Base-by-base conservation (phyloP, 2,329 filamentous ascomycete species). In the Cladosporium sp. region DNA sequence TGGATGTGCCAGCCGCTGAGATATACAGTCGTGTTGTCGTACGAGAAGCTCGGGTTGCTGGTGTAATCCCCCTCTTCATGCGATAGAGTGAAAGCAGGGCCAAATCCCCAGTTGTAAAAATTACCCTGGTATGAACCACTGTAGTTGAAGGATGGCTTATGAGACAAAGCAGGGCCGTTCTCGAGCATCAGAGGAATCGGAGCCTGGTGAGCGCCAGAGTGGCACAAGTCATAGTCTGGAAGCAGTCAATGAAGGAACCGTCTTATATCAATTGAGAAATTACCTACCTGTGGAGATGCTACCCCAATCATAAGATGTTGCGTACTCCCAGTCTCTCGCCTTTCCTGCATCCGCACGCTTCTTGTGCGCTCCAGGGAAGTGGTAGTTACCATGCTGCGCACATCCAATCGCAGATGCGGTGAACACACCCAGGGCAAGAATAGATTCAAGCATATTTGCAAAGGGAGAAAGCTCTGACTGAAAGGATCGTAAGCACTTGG, bases 1-100 rank as follows among this genome's bases (percentile, higher is more conserved):
- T 82, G 80, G 51, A 81, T 76, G 69, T 82, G 80, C 78, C 78
- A 82, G 49, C 78, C 77, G 40, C 70, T 73, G 8, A 82, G 70
- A 65, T 79, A 82, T 20, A 78, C 71, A 1, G 76, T 80, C 60
- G 74, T 69, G 65, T 79, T 75, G 55, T 80, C 76, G 66, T 75
- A 80, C 1, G 69, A 73, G 59, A 81, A 68, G 45, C 71, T 71
- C 2, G 79, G 77, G 28, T 75, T 70, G 1, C 61, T 65, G 5
- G 72, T 75, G 61, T 74, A 75, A 30, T 73, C 65, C 22, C 63
- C 71, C 34, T 72, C 70, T 12, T 51, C 52, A 59, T 75, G 70
- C 12, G 70, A 61, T 40, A 78, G 62, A 5, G 72, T 75, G 61
- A 78, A 80, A 1, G 76, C 74, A 0, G 77, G 75, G 4, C 80